Evolutionary conservation across 129 eudicot genomes (phyloP), one percentile per base, ranked within the genome.

Genomic region (Logfia minima): DNA sequence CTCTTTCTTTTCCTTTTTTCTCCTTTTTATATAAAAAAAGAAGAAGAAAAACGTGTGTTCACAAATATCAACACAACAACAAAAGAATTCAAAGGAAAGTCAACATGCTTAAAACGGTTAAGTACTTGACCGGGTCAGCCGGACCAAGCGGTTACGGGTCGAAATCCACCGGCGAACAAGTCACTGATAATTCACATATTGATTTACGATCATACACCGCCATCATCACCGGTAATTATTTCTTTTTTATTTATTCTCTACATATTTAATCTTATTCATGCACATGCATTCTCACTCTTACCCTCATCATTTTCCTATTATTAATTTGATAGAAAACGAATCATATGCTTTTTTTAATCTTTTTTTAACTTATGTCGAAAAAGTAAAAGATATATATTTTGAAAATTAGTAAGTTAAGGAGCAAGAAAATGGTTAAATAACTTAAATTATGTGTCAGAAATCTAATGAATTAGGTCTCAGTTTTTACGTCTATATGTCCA

Each of bases 61-160:
- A 21, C 17, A 2, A 62, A 10, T 39, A 39, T 14, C 53, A 72
- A 73, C 63, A 26, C 66, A 35, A 56, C 56, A 28, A 28, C 70
- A 48, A 8, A 58, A 14, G 9, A 64, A 6, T 45, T 31, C 22
- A 66, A 14, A 66, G 3, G n/a, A 41, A 74, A 55, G 22, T 4
- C 19, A 74, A 74, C 32, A 90, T 94, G 99, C 83, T 94, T 8
- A 88, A 88, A 74, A 85, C 90, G 0, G 35, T 91, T 1, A 91
- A 88, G 74, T 94, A 94, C 84, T 80, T 91, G 14, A 76, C 81
- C 60, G 99, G 99, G 78, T 79, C 97, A 53, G 81, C 88, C 65
- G 99, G 99, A 10, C 82, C 96, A 0, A 91, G 96, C 71, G 99
- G 99, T n/a, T 89, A 71, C 83, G 90, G 99, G 83, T 91, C 97